Percentiles rank a stretch among this genome's conserved stretches.
phyloP scores from a whole-genome alignment of 371 early-diverging fungal genomes.

The Mucor piriformis region DNA sequence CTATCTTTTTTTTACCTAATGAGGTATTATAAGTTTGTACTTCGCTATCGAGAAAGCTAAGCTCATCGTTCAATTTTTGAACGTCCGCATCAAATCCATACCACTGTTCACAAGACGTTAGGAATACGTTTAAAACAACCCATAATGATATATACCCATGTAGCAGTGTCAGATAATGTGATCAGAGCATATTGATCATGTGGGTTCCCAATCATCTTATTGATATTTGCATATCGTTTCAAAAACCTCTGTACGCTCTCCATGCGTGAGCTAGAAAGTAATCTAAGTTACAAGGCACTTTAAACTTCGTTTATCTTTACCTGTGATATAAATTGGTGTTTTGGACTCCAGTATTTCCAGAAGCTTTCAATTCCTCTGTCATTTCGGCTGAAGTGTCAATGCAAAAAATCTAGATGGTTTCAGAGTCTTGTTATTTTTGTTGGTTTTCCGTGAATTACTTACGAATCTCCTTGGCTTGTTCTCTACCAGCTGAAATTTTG shows the following conservation, averaged over 20 bases:
- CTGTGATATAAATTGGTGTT: constrained; percentile 6
- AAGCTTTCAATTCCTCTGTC: background rate
- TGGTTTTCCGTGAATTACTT: background rate
- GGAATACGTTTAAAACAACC: too few relatives aligned
- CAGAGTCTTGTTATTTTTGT: background rate
- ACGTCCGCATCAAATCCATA: background rate
- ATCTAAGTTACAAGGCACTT: background rate
- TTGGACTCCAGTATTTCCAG: constrained; percentile 1
- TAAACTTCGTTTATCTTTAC: background rate
- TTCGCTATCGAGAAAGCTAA: background rate
- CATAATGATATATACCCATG: too few relatives aligned
- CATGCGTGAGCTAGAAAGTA: constrained; percentile 2
- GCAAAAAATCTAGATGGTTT: constrained; percentile 13
- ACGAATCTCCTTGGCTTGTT: constrained; percentile 1
- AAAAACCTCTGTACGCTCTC: constrained; percentile 10
- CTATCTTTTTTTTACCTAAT: constrained; percentile 3
- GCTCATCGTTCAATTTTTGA: background rate
- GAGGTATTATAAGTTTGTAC: background rate
- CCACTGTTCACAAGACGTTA: constrained; percentile 4
- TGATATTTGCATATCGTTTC: constrained; percentile 8
- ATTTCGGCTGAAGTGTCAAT: constrained; percentile 17
- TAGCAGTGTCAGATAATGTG: background rate
- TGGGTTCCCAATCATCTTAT: constrained; percentile 10
- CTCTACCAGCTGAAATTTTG: background rate
- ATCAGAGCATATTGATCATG: constrained; percentile 11